These are phyloP conservation scores for Puccinia polysora DNA, from an alignment of 1,284 basidiomycete genomes.

Conservation along the genomic window DNA sequence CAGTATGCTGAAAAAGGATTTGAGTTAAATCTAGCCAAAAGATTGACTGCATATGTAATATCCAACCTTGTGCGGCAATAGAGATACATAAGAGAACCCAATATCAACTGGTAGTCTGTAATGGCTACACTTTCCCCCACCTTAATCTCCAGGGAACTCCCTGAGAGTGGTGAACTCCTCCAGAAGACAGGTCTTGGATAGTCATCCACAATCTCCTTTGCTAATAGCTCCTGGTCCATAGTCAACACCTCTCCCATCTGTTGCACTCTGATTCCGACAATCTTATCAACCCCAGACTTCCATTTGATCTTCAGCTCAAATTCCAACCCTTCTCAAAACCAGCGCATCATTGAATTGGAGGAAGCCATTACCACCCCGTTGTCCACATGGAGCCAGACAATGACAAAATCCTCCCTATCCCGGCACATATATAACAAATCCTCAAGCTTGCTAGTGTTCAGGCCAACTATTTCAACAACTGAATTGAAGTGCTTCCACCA, in stretches of 20 bases:
- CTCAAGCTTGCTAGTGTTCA: background rate
- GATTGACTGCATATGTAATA: constrained; percentile 9
- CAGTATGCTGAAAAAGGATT: background rate
- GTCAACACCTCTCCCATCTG: background rate
- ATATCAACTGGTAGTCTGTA: background rate
- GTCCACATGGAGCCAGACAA: constrained; percentile 29
- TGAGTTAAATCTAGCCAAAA: background rate
- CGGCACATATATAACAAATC: constrained; percentile 1
- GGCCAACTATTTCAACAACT: background rate
- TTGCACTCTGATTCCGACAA: background rate
- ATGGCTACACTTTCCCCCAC: background rate
- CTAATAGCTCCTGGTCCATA: background rate
- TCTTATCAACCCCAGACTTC: background rate
- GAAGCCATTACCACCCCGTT: background rate
- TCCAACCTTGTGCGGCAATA: background rate
- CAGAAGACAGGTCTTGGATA: background rate
- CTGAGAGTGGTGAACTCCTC: background rate
- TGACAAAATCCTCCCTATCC: background rate
- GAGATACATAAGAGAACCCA: constrained; percentile 15
- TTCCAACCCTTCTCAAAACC: background rate
- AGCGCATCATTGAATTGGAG: background rate
- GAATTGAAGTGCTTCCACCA: constrained; percentile 18
- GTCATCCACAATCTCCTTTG: background rate
- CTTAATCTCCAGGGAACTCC: background rate
- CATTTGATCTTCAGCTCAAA: constrained; percentile 9